Base-by-base conservation (phyloP, 1,284 basidiomycete species). In the Trichosporon ovoides region DNA sequence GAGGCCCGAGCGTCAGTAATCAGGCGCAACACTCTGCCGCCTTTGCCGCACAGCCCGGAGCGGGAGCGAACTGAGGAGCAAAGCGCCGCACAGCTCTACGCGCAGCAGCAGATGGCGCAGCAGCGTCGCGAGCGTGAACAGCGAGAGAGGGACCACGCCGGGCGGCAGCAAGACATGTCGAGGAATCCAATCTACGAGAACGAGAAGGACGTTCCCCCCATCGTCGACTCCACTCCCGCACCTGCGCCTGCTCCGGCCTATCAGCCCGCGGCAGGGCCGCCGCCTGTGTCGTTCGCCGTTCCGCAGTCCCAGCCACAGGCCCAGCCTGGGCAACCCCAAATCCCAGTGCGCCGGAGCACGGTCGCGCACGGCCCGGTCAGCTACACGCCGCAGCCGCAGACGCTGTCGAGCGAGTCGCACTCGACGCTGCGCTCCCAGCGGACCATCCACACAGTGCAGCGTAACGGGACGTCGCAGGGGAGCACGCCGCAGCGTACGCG, bases 101-200 rank as follows among this genome's bases (percentile, higher is more conserved):
- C 43, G 22, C 43, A 48, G 24, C 43, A 48, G 43, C 43, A 48
- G 43, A 48, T 48, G 43, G 43, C 43, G 24, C 43, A 48, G 16
- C 43, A 48, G 24, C 24, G 24, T 9, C 43, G 28, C 14, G 22
- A 31, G 43, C 22, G 22, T n/a, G 43, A 48, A 24, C 22, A 48
- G 43, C 24, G 43, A 1, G 19, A 11, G 7, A 19, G 22, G 10
- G 19, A 43, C 9, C 38, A 43, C n/a, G n/a, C 38, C 10, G 19
- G 22, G 12, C 40, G 24, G 40, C 40, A 46, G 40, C 40, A 22
- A 12, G 4, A 20, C 3, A 9, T 13, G 19, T 20, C 18, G 20
- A 20, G 38, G 12, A 43, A 22, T 20, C 38, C 38, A 3, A 20
- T 43, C 3, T 48, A 48, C 28, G 43, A 48, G 14, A 48, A 24